Conservation (phyloP, 106 monocot genomes). For the Platanthera guangdongensis region DNA sequence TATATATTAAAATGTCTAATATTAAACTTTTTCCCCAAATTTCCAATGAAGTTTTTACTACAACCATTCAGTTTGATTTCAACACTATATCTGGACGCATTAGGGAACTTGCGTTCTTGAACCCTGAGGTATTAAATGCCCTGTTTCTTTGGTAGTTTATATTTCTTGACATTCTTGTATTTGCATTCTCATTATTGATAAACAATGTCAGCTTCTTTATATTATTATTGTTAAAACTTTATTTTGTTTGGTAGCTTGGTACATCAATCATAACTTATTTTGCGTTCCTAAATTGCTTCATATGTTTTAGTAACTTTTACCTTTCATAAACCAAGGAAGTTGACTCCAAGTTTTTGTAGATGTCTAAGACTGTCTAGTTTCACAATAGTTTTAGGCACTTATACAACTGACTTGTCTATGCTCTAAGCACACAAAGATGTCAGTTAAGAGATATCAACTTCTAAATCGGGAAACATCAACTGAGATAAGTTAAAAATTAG, state of each 20-base stretch:
- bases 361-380: no score
- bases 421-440: no score
- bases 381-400: no score
- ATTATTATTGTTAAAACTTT: background rate
- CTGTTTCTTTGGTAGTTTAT: background rate
- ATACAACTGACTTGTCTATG: background rate
- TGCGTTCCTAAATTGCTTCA: background rate
- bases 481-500: no score
- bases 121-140: slow-evolving; percentile 62
- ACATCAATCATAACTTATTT: background rate
- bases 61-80: slow-evolving; percentile 70
- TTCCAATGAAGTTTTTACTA: slow-evolving; percentile 71
- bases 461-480: no score
- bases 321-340: no score
- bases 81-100: slow-evolving; percentile 87
- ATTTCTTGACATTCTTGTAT: no score
- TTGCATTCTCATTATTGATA: background rate
- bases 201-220: background rate
- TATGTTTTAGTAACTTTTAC: background rate
- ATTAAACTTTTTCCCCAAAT: background rate
- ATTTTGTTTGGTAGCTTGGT: background rate
- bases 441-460: no score
- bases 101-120: slow-evolving; percentile 93
- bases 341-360: no score
- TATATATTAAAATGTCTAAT: background rate